These are phyloP conservation scores for Pyronema omphalodes DNA, from an alignment of 495 filamentous ascomycete genomes.

Conservation along the genomic window DNA sequence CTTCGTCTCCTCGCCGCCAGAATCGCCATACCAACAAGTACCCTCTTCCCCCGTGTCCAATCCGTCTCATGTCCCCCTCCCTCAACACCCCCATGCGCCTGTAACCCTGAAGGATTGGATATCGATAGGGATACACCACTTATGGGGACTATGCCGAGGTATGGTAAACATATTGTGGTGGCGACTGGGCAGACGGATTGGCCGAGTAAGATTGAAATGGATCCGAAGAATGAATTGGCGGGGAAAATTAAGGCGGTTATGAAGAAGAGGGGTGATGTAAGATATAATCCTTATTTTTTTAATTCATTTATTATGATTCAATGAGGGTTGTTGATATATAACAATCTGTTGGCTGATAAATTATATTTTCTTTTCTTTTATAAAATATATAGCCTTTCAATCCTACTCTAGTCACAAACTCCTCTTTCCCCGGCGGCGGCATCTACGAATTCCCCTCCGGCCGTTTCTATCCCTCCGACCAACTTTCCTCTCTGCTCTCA, in stretches of 20 bases:
- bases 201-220: constrained; percentile 47
- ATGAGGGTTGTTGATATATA: constrained; percentile 2
- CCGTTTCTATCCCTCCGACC: not conserved
- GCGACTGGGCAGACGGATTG: constrained; percentile 68
- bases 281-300: constrained; percentile 48
- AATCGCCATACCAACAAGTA: constrained; percentile 1
- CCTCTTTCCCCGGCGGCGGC: constrained; percentile 24
- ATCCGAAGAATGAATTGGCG: constrained; percentile 42
- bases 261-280: constrained; percentile 34
- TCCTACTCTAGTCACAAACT: constrained; percentile 13
- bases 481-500: constrained; percentile 14
- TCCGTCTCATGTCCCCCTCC: constrained; percentile 1
- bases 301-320: constrained; percentile 39
- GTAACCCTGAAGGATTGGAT: constrained; percentile 40
- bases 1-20: constrained; percentile 7
- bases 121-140: constrained; percentile 61
- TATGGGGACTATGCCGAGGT: constrained; percentile 66
- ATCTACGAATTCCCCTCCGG: not conserved
- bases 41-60: constrained; percentile 9
- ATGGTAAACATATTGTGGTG: constrained; percentile 63
- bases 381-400: constrained; percentile 6
- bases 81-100: not conserved
- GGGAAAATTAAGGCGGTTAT: constrained; percentile 45
- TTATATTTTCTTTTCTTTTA: too few species aligned
- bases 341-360: too few species aligned